Conservation (phyloP, 2,329 filamentous ascomycete genomes). For the Akanthomyces dipterigenus region DNA sequence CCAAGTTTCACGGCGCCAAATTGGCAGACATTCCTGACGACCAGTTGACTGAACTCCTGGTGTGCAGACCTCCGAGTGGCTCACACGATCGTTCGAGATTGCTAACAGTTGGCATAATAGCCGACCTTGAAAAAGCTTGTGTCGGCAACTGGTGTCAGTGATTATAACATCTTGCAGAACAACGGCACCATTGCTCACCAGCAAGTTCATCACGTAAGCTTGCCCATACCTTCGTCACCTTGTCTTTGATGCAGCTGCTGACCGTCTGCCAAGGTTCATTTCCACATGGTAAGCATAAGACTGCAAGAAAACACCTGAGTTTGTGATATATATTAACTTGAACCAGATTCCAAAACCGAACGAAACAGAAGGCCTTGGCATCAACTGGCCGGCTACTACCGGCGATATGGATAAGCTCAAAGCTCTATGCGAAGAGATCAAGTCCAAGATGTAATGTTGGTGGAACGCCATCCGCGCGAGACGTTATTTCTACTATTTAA, state of each 20-base stretch:
- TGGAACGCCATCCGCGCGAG: background rate
- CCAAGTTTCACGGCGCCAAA: conserved; percentile 90
- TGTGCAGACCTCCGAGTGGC: conserved; percentile 31
- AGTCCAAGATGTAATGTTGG: conserved; percentile 70
- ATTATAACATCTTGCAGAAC: conserved; percentile 96
- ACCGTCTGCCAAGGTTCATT: conserved; percentile 57
- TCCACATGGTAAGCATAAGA: conserved; percentile 69
- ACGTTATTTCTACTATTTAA: background rate
- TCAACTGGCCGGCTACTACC: conserved; percentile 71
- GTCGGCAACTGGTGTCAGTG: conserved; percentile 61
- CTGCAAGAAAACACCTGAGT: background rate
- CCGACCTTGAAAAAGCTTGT: conserved; percentile 73
- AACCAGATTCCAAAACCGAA: conserved; percentile 88
- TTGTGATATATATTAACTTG: background rate
- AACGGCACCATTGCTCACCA: conserved; percentile 91
- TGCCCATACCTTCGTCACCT: background rate
- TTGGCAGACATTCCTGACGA: conserved; percentile 91
- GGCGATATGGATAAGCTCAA: conserved; percentile 79
- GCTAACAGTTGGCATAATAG: conserved; percentile 16
- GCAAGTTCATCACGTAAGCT: conserved; percentile 77
- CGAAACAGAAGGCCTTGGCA: conserved; percentile 66
- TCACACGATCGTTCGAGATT: too few species aligned
- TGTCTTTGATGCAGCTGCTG: conserved; percentile 2
- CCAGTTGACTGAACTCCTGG: conserved; percentile 72
- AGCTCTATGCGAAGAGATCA: conserved; percentile 73